Evolutionary conservation across 1,284 basidiomycete species (phyloP), one percentile per base, ranked within the genome.

Genomic region (Paramarasmius palmivorus): DNA sequence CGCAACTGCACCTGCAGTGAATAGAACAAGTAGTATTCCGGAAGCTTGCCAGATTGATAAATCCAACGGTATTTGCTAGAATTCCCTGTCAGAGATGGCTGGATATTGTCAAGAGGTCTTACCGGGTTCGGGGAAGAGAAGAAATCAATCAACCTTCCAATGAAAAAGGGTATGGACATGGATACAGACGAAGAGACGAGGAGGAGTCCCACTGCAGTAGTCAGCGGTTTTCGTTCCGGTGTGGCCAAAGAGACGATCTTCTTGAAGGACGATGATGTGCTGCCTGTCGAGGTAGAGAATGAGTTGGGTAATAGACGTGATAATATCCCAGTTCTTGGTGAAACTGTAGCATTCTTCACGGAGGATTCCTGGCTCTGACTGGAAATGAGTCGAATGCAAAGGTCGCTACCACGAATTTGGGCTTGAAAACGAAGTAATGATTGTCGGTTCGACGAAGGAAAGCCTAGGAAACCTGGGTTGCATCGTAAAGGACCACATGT

Each of bases 141-240:
- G 69, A 91, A 94, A 71, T 96, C 94, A 57, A 97, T 96, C 47
- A 97, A 77, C 67, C 86, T 91, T 22, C 94, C 95, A 61, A 96
- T 88, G 0, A 93, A 92, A 62, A 96, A 83, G 0, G 95, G 95
- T 9, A 97, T 82, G 57, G 89, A 89, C 84, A 98, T 91, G 8
- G 93, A 92, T 12, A 99, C 93, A 2, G 82, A 71, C 3, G 86
- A 88, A 0, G 90, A 92, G 15, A 88, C 73, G 25, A 89, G 64
- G 14, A 89, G 72, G 41, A 87, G 68, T 1, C 75, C 89, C 50
- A 94, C 75, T 7, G 93, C 93, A 26, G 85, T 77, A 0, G 78
- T 61, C 3, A 96, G 75, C 2, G 88, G 84, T 60, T 83, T 89
- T 61, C 75, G 77, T 71, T 96, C 94, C 0, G 92, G 89, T 59